Evolutionary conservation across 2,329 filamentous ascomycete genomes (phyloP).

Genomic region (Claviceps sorghi): DNA sequence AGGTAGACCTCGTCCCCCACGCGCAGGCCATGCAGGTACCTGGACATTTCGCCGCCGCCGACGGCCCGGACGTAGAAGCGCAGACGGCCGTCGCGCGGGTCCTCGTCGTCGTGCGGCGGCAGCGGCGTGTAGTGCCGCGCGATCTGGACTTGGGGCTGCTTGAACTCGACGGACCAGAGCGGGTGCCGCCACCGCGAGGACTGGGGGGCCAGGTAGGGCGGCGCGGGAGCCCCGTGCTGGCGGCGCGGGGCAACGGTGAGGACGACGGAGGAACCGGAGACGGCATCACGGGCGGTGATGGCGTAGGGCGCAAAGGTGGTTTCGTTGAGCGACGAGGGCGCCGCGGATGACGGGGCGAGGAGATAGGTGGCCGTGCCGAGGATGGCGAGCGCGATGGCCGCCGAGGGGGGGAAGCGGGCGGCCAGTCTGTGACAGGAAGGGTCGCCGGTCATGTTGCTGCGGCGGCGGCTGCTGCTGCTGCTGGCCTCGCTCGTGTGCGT

Average conservation of each 20-base stretch:
- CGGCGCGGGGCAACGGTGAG: slow-evolving; percentile 42
- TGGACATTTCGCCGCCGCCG: slow-evolving; percentile 69
- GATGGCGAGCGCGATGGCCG: slow-evolving; percentile 11
- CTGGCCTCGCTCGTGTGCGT: not conserved
- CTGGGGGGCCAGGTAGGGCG: slow-evolving; percentile 14
- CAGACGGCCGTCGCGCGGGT: slow-evolving; percentile 30
- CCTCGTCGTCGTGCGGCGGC: slow-evolving; percentile 31
- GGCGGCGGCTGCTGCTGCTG: not conserved
- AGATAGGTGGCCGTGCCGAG: slow-evolving; percentile 16
- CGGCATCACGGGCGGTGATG: slow-evolving; percentile 43
- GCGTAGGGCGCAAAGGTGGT: slow-evolving; percentile 51
- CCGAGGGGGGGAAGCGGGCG: slow-evolving; percentile 10
- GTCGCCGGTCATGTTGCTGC: not conserved
- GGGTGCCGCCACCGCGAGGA: slow-evolving; percentile 29
- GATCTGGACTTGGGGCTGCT: slow-evolving; percentile 89
- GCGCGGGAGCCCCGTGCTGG: slow-evolving; percentile 11
- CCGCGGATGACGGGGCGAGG: slow-evolving; percentile 11
- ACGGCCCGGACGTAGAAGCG: slow-evolving; percentile 69
- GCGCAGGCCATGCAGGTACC: slow-evolving; percentile 55
- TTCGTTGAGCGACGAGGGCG: slow-evolving; percentile 33
- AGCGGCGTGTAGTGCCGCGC: slow-evolving; percentile 83
- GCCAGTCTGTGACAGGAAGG: slow-evolving; percentile 16
- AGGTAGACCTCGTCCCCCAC: slow-evolving; percentile 54
- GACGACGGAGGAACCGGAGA: slow-evolving; percentile 55
- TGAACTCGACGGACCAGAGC: slow-evolving; percentile 81